Evolutionary conservation across 257 asterid genomes (phyloP), one percentile per base, ranked within the genome.

Genomic region (Jaltomata sinuosa): DNA sequence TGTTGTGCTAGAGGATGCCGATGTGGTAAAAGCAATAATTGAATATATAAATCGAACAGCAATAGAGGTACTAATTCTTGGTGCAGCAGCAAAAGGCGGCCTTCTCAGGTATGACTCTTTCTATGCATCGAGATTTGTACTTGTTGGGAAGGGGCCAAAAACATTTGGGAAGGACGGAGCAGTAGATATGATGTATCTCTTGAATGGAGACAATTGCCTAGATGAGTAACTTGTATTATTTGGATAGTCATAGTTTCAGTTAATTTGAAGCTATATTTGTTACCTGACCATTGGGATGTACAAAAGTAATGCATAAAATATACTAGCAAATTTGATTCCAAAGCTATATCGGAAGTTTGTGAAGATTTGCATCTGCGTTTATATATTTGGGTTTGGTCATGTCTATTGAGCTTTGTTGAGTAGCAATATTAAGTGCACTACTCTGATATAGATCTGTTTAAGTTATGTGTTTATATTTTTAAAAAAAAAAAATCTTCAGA

Each of bases 41-140:
- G 98, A 96, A 68, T 96, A 90, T 79, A 92, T 89, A 38, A 90
- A 90, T 85, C 95, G 91, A 72, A 87, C 94, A 31, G 92, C 93
- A 22, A 88, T 94, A 19, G 98, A 96, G 59, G 84, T 94, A 57
- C 40, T 94, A 89, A 93, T 93, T 84, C 93, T 96, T 80, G 99
- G 99, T 54, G 93, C 98, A 52, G 84, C 95, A 40, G 85, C 91
- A 21, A 96, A 89, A 94, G 93, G 94, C 52, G 84, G 92, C 84
- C 79, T 96, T 84, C 94, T 96, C 91, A 93, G 99, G 99, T 94
- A 72, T 81, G 72, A 29, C 42, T 77, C 45, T 47, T 29, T 47
- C 61, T 27, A 25, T 27, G 62, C 62, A 49, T 77, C 11, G 57
- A 27, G n/a, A 47, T 18, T 27, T 27, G 42, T 50, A 47, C 45